Base-by-base conservation (phyloP, 2,329 filamentous ascomycete species). In the Clarireedia monteithiana region DNA sequence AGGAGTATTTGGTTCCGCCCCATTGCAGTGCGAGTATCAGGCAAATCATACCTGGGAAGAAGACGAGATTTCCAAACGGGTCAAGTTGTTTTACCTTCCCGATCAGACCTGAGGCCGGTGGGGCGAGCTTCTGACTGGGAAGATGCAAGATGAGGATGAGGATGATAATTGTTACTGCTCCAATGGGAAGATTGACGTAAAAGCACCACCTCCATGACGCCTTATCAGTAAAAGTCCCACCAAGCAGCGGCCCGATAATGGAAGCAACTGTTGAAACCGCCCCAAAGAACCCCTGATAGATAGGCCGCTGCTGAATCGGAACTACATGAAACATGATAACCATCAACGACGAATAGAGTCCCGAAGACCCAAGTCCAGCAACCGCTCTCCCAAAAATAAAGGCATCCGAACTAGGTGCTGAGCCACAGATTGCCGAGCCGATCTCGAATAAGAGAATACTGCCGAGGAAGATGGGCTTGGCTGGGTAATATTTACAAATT, bases 381-480 rank as follows among this genome's bases (percentile, higher is more conserved):
- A 75, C 64, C n/a, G 68, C 72, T 9, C 75, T 68, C 1, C 74
- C 75, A n/a, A 74, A 61, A 55, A 80, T 78, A 14, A 79, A 60
- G 14, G 72, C 72, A 48, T 69, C 61, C 66, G 64, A 64, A 20
- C 48, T 65, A 23, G 48, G 48, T 14, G 48, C 48, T 9, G 48
- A 17, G 27, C 51, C 70, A 57, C 70, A 72, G 36, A 72, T 66
- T 6, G 71, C 60, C 60, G 64, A 67, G 9, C 70, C 70, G 10
- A 72, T 44, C 53, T 73, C 71, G 54, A 73, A 73, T 7, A 73
- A 55, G 45, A 66, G 61, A 39, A 71, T 69, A 9, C 65, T 51
- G 20, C 60, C 26, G n/a, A 71, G 51, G 58, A 67, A 69, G 10
- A 63, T 63, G 10, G 59, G 61, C 51, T 71, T 71, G 20, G 68